Base-by-base conservation (phyloP, 2,329 filamentous ascomycete species). In the Fusarium hainanense region DNA sequence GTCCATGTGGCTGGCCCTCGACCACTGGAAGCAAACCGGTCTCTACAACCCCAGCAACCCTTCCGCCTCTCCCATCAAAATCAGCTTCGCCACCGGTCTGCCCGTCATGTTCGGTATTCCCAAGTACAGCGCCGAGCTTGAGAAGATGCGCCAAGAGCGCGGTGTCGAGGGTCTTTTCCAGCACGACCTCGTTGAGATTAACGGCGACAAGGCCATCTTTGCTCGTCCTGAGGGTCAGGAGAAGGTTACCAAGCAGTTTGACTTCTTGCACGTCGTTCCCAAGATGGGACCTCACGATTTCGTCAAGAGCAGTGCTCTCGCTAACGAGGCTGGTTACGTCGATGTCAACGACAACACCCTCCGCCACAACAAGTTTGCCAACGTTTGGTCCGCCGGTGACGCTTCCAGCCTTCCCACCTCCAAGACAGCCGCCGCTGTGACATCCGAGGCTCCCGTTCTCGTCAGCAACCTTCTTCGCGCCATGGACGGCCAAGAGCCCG, bases 1-100 rank as follows among this genome's bases (percentile, higher is more conserved):
- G 78, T 79, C 84, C 72, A 85, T 89, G 85, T 89, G 87, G 87
- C 82, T 89, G 18, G 87, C 87, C 2, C 77, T 88, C 43, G 86
- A 89, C 72, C 77, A 87, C 76, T 89, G 87, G 87, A 87, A 85
- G 77, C 78, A 79, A 30, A 79, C 80, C 0, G 87, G 86, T 3
- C 74, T 87, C 6, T 89, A 88, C 76, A 75, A 83, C 56, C 72
- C 82, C 2, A 63, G 66, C 56, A 78, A 81, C 54, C 72, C 79
- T 1, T 71, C 79, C 2, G 48, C 51, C 8, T 87, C 85, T 0
- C 72, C 81, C 4, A 83, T 89, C 71, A 79, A 84, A 23, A 85
- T 89, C 63, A 82, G 76, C 68, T 89, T 88, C 63, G 86, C 87
- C 7, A 88, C 87, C 0, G 87, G 82, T 0, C 78, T 87, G 4